phyloP scores from a whole-genome alignment of 345 rosid species.

The Eucalyptus globulus region DNA sequence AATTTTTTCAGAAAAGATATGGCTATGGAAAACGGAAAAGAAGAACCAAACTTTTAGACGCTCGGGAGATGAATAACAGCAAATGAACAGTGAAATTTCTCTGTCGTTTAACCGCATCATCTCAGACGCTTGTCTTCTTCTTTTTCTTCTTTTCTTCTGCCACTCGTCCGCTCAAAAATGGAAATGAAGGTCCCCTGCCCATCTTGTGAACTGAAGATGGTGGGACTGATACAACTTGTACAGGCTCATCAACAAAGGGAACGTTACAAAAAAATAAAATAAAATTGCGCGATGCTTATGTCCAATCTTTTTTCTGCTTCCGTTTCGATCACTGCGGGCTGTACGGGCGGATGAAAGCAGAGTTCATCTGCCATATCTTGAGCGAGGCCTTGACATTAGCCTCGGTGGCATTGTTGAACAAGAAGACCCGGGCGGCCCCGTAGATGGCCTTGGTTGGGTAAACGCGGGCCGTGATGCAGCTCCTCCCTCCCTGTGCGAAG shows the following conservation, averaged over 20 bases:
- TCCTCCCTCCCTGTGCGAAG: constrained; percentile 81
- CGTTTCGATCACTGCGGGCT: not conserved
- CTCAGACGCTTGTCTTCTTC: not conserved
- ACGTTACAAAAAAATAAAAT: not conserved
- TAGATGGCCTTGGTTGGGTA: constrained; percentile 89
- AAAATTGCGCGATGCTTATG: not conserved
- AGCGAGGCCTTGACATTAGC: constrained; percentile 58
- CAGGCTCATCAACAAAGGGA: not conserved
- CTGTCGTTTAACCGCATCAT: not conserved
- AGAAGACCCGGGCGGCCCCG: constrained; percentile 59
- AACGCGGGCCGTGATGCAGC: constrained; percentile 64
- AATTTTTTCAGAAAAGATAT: not conserved
- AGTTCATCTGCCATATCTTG: constrained; percentile 69
- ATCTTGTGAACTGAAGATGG: not conserved
- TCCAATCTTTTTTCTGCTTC: not conserved
- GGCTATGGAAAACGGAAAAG: not conserved
- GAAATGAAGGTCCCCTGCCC: not conserved
- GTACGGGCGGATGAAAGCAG: constrained; percentile 65
- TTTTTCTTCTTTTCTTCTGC: not conserved
- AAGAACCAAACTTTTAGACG: not conserved
- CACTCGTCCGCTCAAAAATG: not conserved
- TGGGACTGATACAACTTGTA: not conserved
- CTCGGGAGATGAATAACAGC: not conserved
- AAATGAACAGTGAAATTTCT: not conserved
- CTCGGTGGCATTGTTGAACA: constrained; percentile 79